These are phyloP conservation scores for Myxozyma sirexii DNA, from an alignment of 805 yeast genomes.

Conservation along the genomic window DNA sequence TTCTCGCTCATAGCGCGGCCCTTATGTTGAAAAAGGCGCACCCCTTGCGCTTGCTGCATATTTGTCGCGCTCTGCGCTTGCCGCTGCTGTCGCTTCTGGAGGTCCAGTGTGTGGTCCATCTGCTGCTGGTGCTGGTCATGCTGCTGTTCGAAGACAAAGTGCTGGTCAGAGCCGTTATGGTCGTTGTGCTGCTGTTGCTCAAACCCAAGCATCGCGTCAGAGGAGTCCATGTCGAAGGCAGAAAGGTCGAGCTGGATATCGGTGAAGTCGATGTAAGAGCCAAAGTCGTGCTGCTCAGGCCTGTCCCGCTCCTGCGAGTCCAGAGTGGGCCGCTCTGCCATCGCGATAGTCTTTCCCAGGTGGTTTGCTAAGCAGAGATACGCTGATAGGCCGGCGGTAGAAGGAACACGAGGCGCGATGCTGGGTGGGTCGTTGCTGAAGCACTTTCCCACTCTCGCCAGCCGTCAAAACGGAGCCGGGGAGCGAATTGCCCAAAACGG, in stretches of 20 bases:
- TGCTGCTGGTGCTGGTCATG: conserved; percentile 4
- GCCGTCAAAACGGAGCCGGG: too few species aligned
- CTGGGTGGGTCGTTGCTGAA: too few species aligned
- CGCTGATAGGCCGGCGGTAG: not conserved
- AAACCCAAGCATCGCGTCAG: conserved; percentile 8
- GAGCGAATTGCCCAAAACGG: not conserved
- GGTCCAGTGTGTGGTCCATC: not conserved
- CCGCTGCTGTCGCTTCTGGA: conserved; percentile 9
- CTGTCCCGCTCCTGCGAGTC: conserved; percentile 6
- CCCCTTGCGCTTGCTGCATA: conserved; percentile 9
- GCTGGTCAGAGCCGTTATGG: not conserved
- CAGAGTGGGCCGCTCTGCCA: conserved; percentile 5
- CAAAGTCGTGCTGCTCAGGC: conserved; percentile 19
- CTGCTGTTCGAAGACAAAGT: not conserved
- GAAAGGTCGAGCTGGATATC: conserved; percentile 33
- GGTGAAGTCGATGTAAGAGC: conserved; percentile 29
- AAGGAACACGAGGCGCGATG: not conserved
- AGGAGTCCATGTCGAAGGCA: conserved; percentile 20
- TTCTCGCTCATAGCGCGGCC: not conserved
- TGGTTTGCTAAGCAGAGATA: not conserved
- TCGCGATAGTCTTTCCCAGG: not conserved
- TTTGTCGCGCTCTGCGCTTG: not conserved
- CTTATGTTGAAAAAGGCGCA: not conserved
- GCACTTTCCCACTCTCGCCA: too few species aligned
- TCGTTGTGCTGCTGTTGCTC: conserved; percentile 4